A percentile compares a stretch with the other conserved stretches of the same genome.
These are phyloP conservation scores for Corymbia maculata DNA, from an alignment of 345 rosid species.

Conservation along the genomic window DNA sequence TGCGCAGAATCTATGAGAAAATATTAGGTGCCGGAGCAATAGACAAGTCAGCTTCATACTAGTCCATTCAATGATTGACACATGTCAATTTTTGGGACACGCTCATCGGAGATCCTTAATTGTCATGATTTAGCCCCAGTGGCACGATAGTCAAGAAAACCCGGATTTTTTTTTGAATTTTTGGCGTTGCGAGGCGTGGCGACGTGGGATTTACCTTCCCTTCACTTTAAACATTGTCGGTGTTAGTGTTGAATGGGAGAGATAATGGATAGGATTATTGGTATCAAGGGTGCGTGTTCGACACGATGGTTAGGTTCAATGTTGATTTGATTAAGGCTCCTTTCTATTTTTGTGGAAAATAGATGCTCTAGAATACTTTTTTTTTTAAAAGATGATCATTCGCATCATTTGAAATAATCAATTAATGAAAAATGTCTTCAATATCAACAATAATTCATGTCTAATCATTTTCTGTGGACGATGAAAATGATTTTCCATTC, in stretches of 20 bases:
- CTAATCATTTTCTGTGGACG: rapidly evolving
- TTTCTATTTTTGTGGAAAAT: rapidly evolving
- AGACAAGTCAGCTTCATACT: no score
- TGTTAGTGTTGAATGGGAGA: rapidly evolving
- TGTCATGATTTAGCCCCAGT: neutral
- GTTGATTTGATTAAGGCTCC: rapidly evolving
- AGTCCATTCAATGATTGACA: no score
- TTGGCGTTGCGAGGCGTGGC: rapidly evolving
- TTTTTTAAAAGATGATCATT: neutral
- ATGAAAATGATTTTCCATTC: neutral
- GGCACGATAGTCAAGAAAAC: neutral
- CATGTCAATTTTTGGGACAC: no score
- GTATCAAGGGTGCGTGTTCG: neutral
- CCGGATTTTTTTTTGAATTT: neutral
- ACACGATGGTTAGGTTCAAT: neutral
- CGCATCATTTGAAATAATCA: neutral
- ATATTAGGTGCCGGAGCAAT: no score
- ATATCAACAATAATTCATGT: neutral
- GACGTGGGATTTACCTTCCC: rapidly evolving
- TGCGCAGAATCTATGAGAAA: neutral
- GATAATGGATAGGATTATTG: neutral
- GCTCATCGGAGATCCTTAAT: no score
- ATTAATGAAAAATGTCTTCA: rapidly evolving
- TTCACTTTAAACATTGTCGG: neutral
- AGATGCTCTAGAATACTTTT: neutral